Evolutionary conservation across 2,329 filamentous ascomycete species (phyloP).

Genomic region (Fusarium ramigenum): DNA sequence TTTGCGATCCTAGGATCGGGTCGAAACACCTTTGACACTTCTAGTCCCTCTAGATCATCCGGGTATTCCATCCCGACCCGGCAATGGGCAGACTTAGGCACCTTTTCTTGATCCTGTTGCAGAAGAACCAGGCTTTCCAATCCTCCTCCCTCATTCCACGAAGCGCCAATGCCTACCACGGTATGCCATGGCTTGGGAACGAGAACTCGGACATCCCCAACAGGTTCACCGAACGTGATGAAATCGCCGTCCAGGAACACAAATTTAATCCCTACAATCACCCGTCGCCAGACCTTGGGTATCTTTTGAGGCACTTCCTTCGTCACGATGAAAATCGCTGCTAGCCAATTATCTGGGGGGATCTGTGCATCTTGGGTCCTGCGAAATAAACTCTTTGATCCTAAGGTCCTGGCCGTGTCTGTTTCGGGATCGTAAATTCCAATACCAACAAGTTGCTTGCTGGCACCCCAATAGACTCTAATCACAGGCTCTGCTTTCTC

Average conservation of each 20-base stretch:
- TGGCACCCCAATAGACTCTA: neutral
- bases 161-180: neutral
- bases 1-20: neutral
- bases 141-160: neutral
- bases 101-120: neutral
- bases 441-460: neutral
- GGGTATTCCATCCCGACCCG: neutral
- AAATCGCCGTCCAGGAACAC: neutral
- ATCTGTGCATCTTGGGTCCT: neutral
- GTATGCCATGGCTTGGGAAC: neutral
- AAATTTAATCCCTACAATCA: neutral
- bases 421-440: neutral
- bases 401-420: neutral
- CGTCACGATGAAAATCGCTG: neutral
- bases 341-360: neutral
- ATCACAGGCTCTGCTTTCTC: neutral
- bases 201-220: neutral
- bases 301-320: neutral
- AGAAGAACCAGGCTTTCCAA: neutral
- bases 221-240: neutral
- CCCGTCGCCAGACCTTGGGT: neutral
- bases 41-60: neutral
- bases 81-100: neutral
- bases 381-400: accelerated
- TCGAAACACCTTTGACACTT: neutral